phyloP scores from a whole-genome alignment of 805 yeast species.

The Kodamaea laetipori region DNA sequence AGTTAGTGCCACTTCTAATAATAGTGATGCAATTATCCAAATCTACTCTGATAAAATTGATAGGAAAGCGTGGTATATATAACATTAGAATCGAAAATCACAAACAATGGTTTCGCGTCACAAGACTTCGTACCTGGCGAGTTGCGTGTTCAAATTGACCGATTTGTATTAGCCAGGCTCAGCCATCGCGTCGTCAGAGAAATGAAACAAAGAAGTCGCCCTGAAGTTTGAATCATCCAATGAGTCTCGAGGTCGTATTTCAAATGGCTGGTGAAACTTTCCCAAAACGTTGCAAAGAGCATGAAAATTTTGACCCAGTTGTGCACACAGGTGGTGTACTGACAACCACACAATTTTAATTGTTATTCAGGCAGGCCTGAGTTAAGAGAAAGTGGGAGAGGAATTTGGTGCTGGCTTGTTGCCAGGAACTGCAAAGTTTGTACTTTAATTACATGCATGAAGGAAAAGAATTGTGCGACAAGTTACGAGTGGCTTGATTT shows the following conservation, averaged over 20 bases:
- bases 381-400: not conserved
- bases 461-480: no score
- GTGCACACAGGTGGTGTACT: slow-evolving; percentile 3
- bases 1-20: no score
- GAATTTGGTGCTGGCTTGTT: slow-evolving; percentile 5
- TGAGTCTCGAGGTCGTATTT: not conserved
- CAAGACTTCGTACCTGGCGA: not conserved
- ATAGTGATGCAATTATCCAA: no score
- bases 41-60: no score
- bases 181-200: slow-evolving; percentile 3
- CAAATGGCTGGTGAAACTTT: not conserved
- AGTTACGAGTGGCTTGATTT: no score
- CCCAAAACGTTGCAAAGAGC: not conserved
- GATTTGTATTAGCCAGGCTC: not conserved
- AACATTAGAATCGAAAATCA: no score
- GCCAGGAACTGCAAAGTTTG: not conserved
- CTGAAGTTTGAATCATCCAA: not conserved
- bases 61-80: no score
- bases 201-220: slow-evolving; percentile 1
- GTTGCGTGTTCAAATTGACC: not conserved
- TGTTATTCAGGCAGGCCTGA: not conserved
- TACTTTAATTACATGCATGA: slow-evolving; percentile 1
- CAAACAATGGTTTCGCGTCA: not conserved
- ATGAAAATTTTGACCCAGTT: not conserved
- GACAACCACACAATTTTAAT: not conserved